These are phyloP conservation scores for Rhododendron kiyosumense DNA, from an alignment of 148 eudicot genomes.

Conservation along the genomic window DNA sequence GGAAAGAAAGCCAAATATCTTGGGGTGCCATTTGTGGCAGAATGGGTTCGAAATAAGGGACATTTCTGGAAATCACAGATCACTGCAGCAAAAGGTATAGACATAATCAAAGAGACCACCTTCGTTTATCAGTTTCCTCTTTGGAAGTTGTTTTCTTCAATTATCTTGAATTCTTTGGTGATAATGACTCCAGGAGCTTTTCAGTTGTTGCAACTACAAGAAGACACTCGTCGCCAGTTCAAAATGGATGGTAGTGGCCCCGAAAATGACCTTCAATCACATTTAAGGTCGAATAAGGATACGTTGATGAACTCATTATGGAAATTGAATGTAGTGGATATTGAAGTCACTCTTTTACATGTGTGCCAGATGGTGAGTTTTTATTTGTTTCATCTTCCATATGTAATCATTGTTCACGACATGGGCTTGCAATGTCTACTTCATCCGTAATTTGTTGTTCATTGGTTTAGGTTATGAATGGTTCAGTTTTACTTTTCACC, in stretches of 20 bases:
- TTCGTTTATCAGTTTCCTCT: neutral
- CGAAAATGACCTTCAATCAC: conserved; percentile 61
- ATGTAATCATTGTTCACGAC: neutral
- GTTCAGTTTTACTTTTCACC: neutral
- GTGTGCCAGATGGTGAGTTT: conserved; percentile 83
- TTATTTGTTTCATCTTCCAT: neutral
- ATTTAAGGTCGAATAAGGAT: conserved; percentile 60
- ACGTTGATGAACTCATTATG: conserved; percentile 82
- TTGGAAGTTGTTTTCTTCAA: neutral
- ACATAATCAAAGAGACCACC: neutral
- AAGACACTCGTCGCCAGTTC: conserved; percentile 56
- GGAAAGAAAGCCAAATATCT: conserved; percentile 89
- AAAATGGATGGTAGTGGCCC: conserved; percentile 64
- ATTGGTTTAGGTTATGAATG: neutral
- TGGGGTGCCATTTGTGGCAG: conserved; percentile 87
- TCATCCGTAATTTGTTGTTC: neutral
- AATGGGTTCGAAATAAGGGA: conserved; percentile 93
- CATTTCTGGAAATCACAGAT: conserved; percentile 91
- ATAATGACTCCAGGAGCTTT: conserved; percentile 58
- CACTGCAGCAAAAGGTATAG: conserved; percentile 86
- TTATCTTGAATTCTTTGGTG: neutral
- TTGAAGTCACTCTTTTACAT: conserved; percentile 83
- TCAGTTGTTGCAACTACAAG: conserved; percentile 91
- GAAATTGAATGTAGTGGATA: conserved; percentile 96
- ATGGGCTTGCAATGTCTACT: neutral